Percentiles rank a stretch among this genome's conserved stretches.
phyloP scores from a whole-genome alignment of 1,284 basidiomycete species.

The Entoloma clypeatum region DNA sequence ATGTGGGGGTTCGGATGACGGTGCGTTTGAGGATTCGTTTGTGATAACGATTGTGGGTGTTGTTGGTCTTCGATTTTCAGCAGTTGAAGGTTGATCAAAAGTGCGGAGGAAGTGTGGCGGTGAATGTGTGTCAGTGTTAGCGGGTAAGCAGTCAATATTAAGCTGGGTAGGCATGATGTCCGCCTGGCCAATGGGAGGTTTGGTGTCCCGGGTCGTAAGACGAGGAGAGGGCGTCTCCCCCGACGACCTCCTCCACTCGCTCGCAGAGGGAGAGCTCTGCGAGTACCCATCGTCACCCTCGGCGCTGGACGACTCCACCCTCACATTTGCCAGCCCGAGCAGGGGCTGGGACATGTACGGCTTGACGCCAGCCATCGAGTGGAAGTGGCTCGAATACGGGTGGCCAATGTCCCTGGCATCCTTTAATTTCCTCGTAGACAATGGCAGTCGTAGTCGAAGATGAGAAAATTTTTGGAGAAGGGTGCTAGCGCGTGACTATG shows the following conservation, averaged over 20 bases:
- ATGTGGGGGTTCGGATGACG: too few species aligned
- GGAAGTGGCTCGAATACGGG: slow-evolving; percentile 18
- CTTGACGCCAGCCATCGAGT: slow-evolving; percentile 24
- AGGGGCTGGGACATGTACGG: slow-evolving; percentile 44
- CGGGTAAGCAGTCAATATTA: too few species aligned
- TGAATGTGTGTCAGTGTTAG: too few species aligned
- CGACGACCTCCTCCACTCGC: slow-evolving; percentile 6
- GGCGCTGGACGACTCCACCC: slow-evolving; percentile 25
- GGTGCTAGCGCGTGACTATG: slow-evolving; percentile 35
- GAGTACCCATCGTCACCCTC: slow-evolving; percentile 28
- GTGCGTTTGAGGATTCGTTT: too few species aligned
- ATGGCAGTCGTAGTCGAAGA: slow-evolving; percentile 26
- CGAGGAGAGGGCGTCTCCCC: background rate
- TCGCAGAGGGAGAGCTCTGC: slow-evolving; percentile 18
- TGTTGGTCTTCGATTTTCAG: too few species aligned
- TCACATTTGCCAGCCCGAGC: slow-evolving; percentile 30
- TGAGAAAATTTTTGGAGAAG: slow-evolving; percentile 37
- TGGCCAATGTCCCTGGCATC: slow-evolving; percentile 19
- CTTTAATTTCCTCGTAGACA: slow-evolving; percentile 12
- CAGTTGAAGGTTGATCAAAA: too few species aligned
- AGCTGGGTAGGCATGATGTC: background rate
- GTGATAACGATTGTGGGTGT: too few species aligned
- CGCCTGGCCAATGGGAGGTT: slow-evolving; percentile 1
- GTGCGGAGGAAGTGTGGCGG: too few species aligned
- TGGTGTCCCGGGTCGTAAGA: background rate